Evolutionary conservation across 495 filamentous ascomycete genomes (phyloP), one percentile per base, ranked within the genome.

Genomic region (Penicillium soppii): DNA sequence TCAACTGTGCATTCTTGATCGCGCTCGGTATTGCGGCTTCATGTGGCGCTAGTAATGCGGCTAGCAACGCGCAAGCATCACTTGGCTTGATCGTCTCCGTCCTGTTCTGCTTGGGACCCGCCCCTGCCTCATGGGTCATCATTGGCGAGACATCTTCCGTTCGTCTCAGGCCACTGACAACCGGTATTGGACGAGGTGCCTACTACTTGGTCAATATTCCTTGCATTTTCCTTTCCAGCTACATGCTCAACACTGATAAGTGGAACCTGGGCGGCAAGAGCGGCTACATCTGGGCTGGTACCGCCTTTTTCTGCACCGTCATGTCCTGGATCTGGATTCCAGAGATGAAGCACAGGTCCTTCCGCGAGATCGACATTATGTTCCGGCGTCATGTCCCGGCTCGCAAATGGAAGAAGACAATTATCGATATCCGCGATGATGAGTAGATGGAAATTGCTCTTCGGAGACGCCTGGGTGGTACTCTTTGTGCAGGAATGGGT

Each of bases 261-360:
- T 69, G 61, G 47, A 67, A 80, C 53, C 57, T 82, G 16, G 71
- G 71, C 25, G 79, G 76, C 59, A 80, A 74, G 65, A 72, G 74
- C 58, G 78, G 79, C 33, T 82, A 75, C 58, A 60, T 77, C 54
- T 77, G 72, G 70, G 73, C 57, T 54, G 72, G 62, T 21, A 75
- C 72, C 29, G 71, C 57, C 36, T 59, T 73, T 26, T 70, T 82
- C 43, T 85, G 83, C 52, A 82, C 82, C 60, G 58, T 57, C 53
- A 68, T 80, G 56, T 80, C 83, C 58, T 79, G 83, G 51, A 48
- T 83, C 22, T 89, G 80, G 64, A 72, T 80, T 7, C 76, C 76
- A 25, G 76, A 80, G 70, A 70, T 77, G 67, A 80, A 76, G 67
- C 32, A 66, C 55, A 47, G 76, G n/a, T 75, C 74, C 12, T 80